Conservation (phyloP, 441 rosid genomes). For the California macrophylla region DNA sequence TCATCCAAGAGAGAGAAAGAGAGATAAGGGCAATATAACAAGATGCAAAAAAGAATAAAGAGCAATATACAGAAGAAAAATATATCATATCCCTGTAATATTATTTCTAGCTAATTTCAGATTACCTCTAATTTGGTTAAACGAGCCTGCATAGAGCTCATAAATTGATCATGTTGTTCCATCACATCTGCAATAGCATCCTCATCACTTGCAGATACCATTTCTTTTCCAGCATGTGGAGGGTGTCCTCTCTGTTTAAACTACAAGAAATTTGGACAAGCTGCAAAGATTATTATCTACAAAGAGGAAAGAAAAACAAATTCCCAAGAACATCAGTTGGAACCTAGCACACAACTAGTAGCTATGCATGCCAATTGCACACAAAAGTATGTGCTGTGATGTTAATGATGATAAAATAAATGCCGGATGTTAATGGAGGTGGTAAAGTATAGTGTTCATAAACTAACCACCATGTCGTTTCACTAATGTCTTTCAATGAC, state of each 20-base stretch:
- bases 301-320: not conserved
- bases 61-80: not conserved
- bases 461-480: not conserved
- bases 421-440: not conserved
- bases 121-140: slow-evolving; percentile 85
- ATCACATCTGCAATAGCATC: slow-evolving; percentile 57
- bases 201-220: slow-evolving; percentile 49
- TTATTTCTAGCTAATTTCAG: slow-evolving; percentile 14
- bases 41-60: not conserved
- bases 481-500: not conserved
- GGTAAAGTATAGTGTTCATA: not conserved
- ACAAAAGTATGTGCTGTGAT: not conserved
- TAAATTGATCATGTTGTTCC: slow-evolving; percentile 72
- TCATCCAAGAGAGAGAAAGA: not conserved
- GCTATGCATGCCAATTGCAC: not conserved
- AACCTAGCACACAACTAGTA: not conserved
- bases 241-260: slow-evolving; percentile 50
- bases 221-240: slow-evolving; percentile 46
- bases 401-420: not conserved
- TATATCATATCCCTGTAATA: slow-evolving; percentile 1
- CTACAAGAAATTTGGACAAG: slow-evolving; percentile 25
- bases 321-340: not conserved
- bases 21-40: not conserved
- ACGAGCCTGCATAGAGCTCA: slow-evolving; percentile 87
- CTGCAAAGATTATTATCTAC: slow-evolving; percentile 15